Evolutionary conservation across 768 basidiomycete species (phyloP), one percentile per base, ranked within the genome.

Genomic region (Leccinellum rugosiceps): DNA sequence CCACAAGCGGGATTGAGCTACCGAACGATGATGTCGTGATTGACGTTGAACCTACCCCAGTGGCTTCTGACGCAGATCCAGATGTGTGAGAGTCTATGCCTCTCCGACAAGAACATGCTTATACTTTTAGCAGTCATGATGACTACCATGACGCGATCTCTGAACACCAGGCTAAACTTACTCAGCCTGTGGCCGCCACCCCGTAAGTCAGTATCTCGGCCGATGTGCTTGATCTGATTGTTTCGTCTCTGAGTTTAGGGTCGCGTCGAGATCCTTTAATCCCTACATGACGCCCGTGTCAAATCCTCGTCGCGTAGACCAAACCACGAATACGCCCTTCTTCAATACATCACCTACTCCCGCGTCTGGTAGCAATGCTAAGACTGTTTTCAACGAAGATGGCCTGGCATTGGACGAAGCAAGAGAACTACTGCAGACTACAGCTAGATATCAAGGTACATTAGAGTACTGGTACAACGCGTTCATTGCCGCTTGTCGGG

Each of bases 241-340:
- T 23, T 34, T 32, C 26, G 17, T 30, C 8, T 32, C 14, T 47
- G 17, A 46, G 47, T n/a, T 41, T 26, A 67, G 63, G 6, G 50
- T 56, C 6, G 68, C 53, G 4, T 35, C 54, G 35, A 65, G 58
- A 52, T 38, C 50, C 26, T 56, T 59, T 6, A 70, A 68, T 49
- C 68, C 65, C 1, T 68, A 68, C 41, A 48, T 68, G 68, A 68
- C 67, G 19, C 67, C 67, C 0, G 1, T 68, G 25, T 68, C 65
- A n/a, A 67, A 69, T 46, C 58, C 68, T 19, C 63, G 67, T 35
- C 52, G 35, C 21, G 46, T 28, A 4, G 44, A 49, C 38, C n/a
- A 54, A 48, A 2, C 14, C 14, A 48, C 34, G 31, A 11, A 21
- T 15, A 21, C 44, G 10, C 44, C 49, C 47, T 44, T 21, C 9